phyloP scores from a whole-genome alignment of 1,284 basidiomycete genomes.

The Cryptococcus wingfieldii region DNA sequence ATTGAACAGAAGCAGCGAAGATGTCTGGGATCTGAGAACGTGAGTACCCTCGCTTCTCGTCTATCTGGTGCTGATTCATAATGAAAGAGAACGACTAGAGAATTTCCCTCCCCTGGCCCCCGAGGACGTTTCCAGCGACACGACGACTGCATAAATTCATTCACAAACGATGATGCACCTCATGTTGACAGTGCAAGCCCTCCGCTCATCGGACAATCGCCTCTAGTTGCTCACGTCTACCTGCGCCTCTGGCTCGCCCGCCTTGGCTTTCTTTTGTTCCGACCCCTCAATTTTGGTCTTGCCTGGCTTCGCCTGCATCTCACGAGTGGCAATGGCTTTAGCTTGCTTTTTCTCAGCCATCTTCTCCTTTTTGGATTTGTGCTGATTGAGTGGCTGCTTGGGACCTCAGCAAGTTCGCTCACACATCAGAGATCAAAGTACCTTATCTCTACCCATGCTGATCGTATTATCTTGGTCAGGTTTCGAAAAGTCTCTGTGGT shows the following conservation, averaged over 20 bases:
- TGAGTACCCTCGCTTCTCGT: slow-evolving; percentile 46
- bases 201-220: background rate
- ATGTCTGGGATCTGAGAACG: slow-evolving; percentile 86
- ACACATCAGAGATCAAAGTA: background rate
- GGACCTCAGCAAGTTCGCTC: background rate
- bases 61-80: no score
- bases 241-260: no score
- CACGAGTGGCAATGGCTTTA: slow-evolving; percentile 3
- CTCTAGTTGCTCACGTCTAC: no score
- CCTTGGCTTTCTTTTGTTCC: background rate
- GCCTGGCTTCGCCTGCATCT: slow-evolving; percentile 9
- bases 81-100: slow-evolving; percentile 28
- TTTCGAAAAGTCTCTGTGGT: background rate
- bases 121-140: slow-evolving; percentile 23
- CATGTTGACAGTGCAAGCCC: background rate
- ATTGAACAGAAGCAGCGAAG: slow-evolving; percentile 75
- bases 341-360: slow-evolving; percentile 19
- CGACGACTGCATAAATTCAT: slow-evolving; percentile 9
- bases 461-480: background rate
- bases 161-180: no score
- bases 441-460: slow-evolving; percentile 8
- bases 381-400: slow-evolving; percentile 1
- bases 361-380: slow-evolving; percentile 22
- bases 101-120: slow-evolving; percentile 40
- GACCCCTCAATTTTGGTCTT: slow-evolving; percentile 9